Conservation (phyloP, 2,329 filamentous ascomycete species). For the Aspergillus piperis region DNA sequence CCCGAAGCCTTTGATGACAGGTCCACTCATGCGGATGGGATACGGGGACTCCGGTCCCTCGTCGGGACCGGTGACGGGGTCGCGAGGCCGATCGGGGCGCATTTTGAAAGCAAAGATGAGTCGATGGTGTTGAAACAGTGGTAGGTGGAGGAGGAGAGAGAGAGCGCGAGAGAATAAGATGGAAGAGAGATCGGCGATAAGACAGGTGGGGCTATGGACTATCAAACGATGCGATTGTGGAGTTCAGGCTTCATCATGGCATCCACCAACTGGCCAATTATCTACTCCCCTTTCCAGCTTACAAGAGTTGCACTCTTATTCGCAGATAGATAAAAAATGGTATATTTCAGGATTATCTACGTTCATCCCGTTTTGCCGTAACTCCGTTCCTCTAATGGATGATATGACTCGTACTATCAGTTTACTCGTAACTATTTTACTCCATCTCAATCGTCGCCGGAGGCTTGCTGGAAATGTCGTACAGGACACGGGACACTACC, state of each 20-base stretch:
- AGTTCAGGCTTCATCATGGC: not conserved
- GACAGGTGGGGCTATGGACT: not conserved
- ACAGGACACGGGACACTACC: constrained; percentile 25
- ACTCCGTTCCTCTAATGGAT: constrained; percentile 8
- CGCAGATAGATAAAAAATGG: too few species aligned
- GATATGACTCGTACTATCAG: constrained; percentile 4
- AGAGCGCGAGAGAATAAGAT: not conserved
- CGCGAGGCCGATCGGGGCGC: constrained; percentile 58
- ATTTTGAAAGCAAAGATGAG: constrained; percentile 30
- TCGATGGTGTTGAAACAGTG: not conserved
- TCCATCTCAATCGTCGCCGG: constrained; percentile 75
- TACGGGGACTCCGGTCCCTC: constrained; percentile 74
- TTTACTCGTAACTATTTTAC: constrained; percentile 42
- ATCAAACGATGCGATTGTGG: too few species aligned
- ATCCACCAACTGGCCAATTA: not conserved
- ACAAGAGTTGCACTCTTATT: too few species aligned
- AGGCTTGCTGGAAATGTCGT: constrained; percentile 63
- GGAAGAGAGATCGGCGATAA: not conserved
- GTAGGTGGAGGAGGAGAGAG: not conserved
- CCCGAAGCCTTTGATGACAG: constrained; percentile 90
- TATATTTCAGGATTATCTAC: not conserved
- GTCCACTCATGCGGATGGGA: constrained; percentile 79
- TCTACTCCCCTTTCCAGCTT: too few species aligned
- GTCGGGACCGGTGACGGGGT: constrained; percentile 71
- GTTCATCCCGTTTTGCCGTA: constrained; percentile 2